Percentiles rank a stretch among this genome's conserved stretches.
These are phyloP conservation scores for Elasticomyces elasticus DNA, from an alignment of 495 filamentous ascomycete genomes.

Conservation along the genomic window DNA sequence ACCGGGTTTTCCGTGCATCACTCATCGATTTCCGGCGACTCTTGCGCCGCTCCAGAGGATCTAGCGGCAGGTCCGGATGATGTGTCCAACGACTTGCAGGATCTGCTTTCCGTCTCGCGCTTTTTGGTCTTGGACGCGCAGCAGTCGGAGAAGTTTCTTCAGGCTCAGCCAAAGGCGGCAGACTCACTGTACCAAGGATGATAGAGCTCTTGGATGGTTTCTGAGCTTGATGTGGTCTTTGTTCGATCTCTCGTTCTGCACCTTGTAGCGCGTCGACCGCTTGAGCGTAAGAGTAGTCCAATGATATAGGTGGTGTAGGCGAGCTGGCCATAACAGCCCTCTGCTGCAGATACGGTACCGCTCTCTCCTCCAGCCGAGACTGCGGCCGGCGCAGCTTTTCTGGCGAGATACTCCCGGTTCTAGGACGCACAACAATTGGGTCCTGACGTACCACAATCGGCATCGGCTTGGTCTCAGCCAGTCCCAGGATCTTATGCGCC, in stretches of 20 bases:
- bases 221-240: neutral
- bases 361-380: neutral
- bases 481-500: slow-evolving; percentile 30
- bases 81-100: slow-evolving; percentile 9
- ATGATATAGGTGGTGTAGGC: slow-evolving; percentile 8
- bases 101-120: slow-evolving; percentile 3
- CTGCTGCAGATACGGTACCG: neutral
- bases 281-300: slow-evolving; percentile 22
- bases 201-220: slow-evolving; percentile 2
- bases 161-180: neutral
- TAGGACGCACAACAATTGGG: neutral
- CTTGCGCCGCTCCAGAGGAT: slow-evolving; percentile 17
- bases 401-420: slow-evolving; percentile 4
- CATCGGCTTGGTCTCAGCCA: slow-evolving; percentile 2
- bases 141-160: neutral
- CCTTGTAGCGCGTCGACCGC: slow-evolving; percentile 16
- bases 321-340: neutral
- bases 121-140: slow-evolving; percentile 3
- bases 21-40: slow-evolving; percentile 19
- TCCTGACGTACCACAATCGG: neutral
- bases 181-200: neutral
- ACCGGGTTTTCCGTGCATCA: slow-evolving; percentile 9
- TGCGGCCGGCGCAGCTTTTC: neutral
- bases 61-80: slow-evolving; percentile 31
- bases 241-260: slow-evolving; percentile 4